These are phyloP conservation scores for Silene noctiflora DNA, from an alignment of 179 eudicot genomes.

Conservation along the genomic window DNA sequence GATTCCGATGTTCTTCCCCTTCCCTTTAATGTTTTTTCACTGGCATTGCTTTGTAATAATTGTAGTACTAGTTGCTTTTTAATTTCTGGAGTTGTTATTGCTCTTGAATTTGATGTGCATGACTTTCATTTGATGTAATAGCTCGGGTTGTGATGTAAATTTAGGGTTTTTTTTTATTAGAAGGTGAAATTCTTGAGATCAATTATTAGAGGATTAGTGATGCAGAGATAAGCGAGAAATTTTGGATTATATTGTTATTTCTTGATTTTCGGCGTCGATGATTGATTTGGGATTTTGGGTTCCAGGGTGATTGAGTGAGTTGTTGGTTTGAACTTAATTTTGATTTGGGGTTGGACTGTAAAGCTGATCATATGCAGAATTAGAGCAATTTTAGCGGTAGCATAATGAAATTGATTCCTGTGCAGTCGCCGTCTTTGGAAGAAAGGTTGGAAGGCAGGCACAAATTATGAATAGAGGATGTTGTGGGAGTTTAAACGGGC, in stretches of 20 bases:
- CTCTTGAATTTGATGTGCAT: background rate
- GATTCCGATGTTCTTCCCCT: background rate
- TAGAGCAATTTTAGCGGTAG: background rate
- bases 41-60: too few relatives aligned
- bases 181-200: background rate
- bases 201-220: background rate
- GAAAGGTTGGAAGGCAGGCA: too few relatives aligned
- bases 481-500: background rate
- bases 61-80: background rate
- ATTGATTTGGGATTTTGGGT: background rate
- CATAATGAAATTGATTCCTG: background rate
- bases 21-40: too few relatives aligned
- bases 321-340: background rate
- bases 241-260: background rate
- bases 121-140: background rate
- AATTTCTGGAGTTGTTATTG: background rate
- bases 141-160: background rate
- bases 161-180: background rate
- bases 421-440: background rate
- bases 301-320: background rate
- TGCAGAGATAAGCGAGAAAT: too few relatives aligned
- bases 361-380: background rate
- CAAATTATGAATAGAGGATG: background rate
- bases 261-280: background rate
- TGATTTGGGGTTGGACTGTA: background rate